Conservation (phyloP, 2,329 filamentous ascomycete species). For the Botrytis elliptica region DNA sequence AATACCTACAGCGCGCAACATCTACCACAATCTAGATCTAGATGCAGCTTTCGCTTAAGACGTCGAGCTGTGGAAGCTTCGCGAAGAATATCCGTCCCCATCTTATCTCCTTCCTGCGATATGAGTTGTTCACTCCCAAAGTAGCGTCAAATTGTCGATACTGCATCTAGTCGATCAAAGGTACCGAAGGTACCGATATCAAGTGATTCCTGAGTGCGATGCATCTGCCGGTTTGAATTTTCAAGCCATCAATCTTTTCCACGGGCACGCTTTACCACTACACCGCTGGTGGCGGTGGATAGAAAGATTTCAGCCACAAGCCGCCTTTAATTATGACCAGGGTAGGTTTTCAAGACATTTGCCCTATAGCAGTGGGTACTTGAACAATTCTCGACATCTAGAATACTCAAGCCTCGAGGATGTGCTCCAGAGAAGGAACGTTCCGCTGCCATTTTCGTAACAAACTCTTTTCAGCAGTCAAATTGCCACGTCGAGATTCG, state of each 20-base stretch:
- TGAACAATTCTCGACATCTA: background rate
- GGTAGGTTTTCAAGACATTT: background rate
- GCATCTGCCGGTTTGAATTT: background rate
- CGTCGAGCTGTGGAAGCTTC: background rate
- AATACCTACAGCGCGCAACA: background rate
- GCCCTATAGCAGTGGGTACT: background rate
- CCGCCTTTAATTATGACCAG: background rate
- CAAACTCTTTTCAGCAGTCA: no score
- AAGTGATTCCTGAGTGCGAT: background rate
- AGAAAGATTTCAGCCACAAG: conserved; percentile 12
- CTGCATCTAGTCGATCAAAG: background rate
- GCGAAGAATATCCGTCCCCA: background rate
- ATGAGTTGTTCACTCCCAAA: conserved; percentile 3
- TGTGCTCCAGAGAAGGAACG: background rate
- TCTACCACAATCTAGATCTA: background rate
- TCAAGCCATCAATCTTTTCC: background rate
- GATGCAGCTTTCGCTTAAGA: background rate
- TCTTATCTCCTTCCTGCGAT: conserved; percentile 6
- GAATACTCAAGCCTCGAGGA: background rate
- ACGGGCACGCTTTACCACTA: background rate
- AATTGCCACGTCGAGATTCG: background rate
- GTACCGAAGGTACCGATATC: background rate
- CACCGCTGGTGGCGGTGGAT: background rate
- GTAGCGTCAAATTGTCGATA: background rate
- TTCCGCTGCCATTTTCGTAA: conserved; percentile 1